phyloP scores from a whole-genome alignment of 192 early-diverging fungal genomes.

The Diversispora epigaea region DNA sequence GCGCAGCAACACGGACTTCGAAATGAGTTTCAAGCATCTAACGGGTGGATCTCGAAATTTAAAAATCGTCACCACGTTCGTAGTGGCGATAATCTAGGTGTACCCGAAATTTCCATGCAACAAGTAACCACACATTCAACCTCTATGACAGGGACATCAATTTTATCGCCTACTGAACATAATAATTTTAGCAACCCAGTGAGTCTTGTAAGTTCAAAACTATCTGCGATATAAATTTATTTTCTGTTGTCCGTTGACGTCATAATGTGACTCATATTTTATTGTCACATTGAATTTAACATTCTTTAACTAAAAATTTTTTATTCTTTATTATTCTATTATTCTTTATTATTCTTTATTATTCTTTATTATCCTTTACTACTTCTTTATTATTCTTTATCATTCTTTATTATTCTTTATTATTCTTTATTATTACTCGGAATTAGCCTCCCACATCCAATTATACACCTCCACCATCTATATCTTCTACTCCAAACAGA shows the following conservation, averaged over 20 bases:
- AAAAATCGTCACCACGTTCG: slow-evolving; percentile 26
- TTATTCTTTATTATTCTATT: too few relatives aligned
- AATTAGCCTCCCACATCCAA: slow-evolving; percentile 14
- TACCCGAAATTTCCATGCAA: slow-evolving; percentile 10
- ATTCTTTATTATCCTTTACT: too few relatives aligned
- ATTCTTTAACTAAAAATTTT: neutral
- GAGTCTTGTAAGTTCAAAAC: slow-evolving; percentile 14
- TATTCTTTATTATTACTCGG: neutral
- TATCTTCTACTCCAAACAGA: neutral
- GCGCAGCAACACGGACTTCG: slow-evolving; percentile 26
- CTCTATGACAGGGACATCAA: slow-evolving; percentile 18
- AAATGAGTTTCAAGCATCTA: slow-evolving; percentile 33
- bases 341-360: neutral
- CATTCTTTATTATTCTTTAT: neutral
- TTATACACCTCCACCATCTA: neutral
- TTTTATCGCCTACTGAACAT: slow-evolving; percentile 25
- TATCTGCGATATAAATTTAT: neutral
- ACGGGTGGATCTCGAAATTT: slow-evolving; percentile 33
- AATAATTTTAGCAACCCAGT: slow-evolving; percentile 6
- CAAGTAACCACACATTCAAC: neutral
- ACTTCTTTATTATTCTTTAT: neutral
- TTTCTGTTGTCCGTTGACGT: neutral
- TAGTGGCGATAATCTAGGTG: slow-evolving; percentile 1
- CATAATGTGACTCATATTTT: slow-evolving; percentile 7
- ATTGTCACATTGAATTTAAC: neutral